Evolutionary conservation across 2,329 filamentous ascomycete species (phyloP).

Genomic region (Purpureocillium takamizusanense): DNA sequence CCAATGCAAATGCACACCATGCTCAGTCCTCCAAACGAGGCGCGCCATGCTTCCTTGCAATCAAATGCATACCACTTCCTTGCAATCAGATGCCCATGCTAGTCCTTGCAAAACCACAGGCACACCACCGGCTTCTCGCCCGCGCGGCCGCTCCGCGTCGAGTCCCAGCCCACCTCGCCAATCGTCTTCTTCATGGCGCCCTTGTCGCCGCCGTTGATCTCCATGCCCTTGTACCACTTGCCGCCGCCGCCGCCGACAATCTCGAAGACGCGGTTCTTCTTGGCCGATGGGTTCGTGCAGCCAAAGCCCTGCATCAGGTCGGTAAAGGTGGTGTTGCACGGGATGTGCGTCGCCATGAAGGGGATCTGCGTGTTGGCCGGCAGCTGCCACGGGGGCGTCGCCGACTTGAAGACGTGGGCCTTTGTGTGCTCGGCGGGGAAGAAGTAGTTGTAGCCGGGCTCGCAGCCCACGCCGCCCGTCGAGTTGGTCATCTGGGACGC

Average conservation of each 20-base stretch:
- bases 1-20: no score
- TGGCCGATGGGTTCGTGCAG: slow-evolving; percentile 37
- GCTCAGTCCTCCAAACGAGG: no score
- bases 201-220: slow-evolving; percentile 39
- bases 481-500: slow-evolving; percentile 47
- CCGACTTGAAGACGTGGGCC: slow-evolving; percentile 46
- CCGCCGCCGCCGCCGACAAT: slow-evolving; percentile 45
- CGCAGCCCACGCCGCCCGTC: slow-evolving; percentile 47
- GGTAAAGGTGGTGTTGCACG: slow-evolving; percentile 40
- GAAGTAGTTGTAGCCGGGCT: slow-evolving; percentile 56
- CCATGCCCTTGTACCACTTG: slow-evolving; percentile 48
- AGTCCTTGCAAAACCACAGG: slow-evolving; percentile 49
- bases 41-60: no score
- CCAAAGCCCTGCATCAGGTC: slow-evolving; percentile 53
- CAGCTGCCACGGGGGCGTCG: slow-evolving; percentile 43
- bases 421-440: slow-evolving; percentile 50
- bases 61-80: no score
- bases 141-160: slow-evolving; percentile 33
- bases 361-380: slow-evolving; percentile 29
- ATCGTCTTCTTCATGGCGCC: slow-evolving; percentile 40
- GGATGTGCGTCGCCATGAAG: slow-evolving; percentile 43
- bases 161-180: slow-evolving; percentile 50
- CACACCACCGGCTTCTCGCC: slow-evolving; percentile 48
- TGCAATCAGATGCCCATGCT: slow-evolving; percentile 8
- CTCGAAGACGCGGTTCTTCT: slow-evolving; percentile 50